These are phyloP conservation scores for Nicotiana attenuata DNA, from an alignment of 257 asterid species.

Conservation along the genomic window DNA sequence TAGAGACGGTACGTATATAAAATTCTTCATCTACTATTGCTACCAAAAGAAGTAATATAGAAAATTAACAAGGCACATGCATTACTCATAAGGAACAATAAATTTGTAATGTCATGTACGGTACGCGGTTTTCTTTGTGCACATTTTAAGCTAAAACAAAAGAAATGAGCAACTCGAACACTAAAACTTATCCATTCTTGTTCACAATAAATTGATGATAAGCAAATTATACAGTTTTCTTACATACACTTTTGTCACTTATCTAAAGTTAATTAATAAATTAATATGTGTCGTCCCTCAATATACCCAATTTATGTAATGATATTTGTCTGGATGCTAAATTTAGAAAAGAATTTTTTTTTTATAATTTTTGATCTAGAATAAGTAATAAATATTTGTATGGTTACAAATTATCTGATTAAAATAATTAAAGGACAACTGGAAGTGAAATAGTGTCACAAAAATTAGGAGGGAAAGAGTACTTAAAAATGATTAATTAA, in stretches of 20 bases:
- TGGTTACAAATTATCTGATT: too few relatives aligned
- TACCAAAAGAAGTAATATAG: neutral
- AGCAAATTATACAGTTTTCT: neutral
- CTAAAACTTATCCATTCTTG: neutral
- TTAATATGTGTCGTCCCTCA: too few relatives aligned
- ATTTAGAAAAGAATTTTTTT: accelerated
- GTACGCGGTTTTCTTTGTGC: neutral
- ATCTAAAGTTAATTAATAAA: neutral
- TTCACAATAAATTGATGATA: neutral
- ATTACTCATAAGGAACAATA: neutral
- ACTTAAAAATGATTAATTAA: neutral
- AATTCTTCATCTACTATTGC: too few relatives aligned
- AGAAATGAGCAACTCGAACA: neutral
- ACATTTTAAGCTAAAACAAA: neutral
- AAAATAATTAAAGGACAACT: too few relatives aligned
- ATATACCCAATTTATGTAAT: neutral
- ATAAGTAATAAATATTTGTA: too few relatives aligned
- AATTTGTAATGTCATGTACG: neutral
- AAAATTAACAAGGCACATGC: neutral
- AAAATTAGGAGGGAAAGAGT: too few relatives aligned
- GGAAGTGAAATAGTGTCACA: too few relatives aligned
- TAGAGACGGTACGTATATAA: too few relatives aligned
- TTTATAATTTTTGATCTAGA: too few relatives aligned
- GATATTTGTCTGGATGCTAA: too few relatives aligned
- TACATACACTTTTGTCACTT: neutral